Evolutionary conservation across 768 basidiomycete species (phyloP).

Genomic region (Cytidiella melzeri): DNA sequence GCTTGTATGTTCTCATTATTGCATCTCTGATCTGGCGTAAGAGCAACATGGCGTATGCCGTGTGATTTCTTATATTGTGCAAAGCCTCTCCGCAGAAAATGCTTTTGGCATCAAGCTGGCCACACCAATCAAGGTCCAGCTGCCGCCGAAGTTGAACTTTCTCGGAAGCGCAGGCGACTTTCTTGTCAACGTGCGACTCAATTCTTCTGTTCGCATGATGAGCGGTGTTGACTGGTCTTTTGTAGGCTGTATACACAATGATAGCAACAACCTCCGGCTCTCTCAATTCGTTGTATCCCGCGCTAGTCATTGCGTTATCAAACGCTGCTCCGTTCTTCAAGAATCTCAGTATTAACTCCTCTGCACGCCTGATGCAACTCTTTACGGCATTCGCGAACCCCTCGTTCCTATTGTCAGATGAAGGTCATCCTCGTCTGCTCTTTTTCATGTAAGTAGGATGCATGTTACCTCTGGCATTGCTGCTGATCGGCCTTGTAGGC

Average conservation of each 20-base stretch:
- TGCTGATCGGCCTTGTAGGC: slow-evolving; percentile 36
- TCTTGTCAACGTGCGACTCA: slow-evolving; percentile 65
- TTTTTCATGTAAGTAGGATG: slow-evolving; percentile 71
- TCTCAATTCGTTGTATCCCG: slow-evolving; percentile 83
- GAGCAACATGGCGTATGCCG: slow-evolving; percentile 91
- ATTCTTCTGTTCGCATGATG: no score
- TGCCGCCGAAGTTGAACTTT: slow-evolving; percentile 75
- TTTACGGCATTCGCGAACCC: slow-evolving; percentile 91
- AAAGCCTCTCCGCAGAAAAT: slow-evolving; percentile 82
- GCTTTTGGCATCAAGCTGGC: slow-evolving; percentile 67
- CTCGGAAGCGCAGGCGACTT: slow-evolving; percentile 79
- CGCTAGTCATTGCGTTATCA: slow-evolving; percentile 83
- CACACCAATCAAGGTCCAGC: slow-evolving; percentile 53
- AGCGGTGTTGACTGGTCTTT: neutral
- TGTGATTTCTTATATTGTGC: slow-evolving; percentile 85
- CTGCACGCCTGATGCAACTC: slow-evolving; percentile 80
- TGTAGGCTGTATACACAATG: slow-evolving; percentile 83
- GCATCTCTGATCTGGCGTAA: slow-evolving; percentile 28
- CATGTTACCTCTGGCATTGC: neutral
- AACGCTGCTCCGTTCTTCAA: slow-evolving; percentile 87
- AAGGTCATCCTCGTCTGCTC: slow-evolving; percentile 88
- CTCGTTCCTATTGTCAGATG: slow-evolving; percentile 84
- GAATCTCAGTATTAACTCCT: slow-evolving; percentile 72
- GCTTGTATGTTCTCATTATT: slow-evolving; percentile 10
- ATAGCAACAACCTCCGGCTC: slow-evolving; percentile 82